These are phyloP conservation scores for Fusarium sp. DNA, from an alignment of 2,329 filamentous ascomycete species.

Conservation along the genomic window DNA sequence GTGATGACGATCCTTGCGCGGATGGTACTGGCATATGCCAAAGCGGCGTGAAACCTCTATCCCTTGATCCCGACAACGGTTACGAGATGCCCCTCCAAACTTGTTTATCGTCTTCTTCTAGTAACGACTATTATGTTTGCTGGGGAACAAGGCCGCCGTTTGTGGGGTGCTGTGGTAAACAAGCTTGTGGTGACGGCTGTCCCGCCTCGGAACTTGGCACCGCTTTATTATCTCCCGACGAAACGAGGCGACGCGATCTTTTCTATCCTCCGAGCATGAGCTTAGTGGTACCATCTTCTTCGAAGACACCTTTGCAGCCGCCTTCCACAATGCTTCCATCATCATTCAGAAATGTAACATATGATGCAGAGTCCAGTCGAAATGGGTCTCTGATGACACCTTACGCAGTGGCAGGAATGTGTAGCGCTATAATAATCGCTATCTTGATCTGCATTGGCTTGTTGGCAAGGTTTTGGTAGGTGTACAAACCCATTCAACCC, in stretches of 20 bases:
- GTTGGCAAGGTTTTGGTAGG: too few species aligned
- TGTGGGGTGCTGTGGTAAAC: neutral
- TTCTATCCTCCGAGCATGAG: neutral
- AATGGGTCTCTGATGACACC: neutral
- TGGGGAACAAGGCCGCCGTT: neutral
- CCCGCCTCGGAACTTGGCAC: neutral
- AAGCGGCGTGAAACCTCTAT: neutral
- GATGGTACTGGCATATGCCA: neutral
- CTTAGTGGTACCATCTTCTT: fast-evolving
- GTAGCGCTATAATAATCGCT: neutral
- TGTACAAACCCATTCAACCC: fast-evolving
- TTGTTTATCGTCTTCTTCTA: neutral
- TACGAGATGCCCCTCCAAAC: neutral
- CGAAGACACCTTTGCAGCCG: neutral
- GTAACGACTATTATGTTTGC: neutral
- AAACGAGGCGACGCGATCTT: neutral
- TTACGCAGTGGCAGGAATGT: neutral
- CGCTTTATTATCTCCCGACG: neutral
- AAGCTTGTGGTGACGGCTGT: neutral
- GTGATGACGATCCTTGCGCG: neutral
- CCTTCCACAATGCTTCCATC: fast-evolving
- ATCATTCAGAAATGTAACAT: neutral
- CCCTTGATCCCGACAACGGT: neutral
- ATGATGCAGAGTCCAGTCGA: neutral
- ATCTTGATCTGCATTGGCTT: neutral